Percentiles rank a stretch among this genome's conserved stretches.
Conservation (phyloP, 2,329 filamentous ascomycete species). For the Sclerotinia nivalis region DNA sequence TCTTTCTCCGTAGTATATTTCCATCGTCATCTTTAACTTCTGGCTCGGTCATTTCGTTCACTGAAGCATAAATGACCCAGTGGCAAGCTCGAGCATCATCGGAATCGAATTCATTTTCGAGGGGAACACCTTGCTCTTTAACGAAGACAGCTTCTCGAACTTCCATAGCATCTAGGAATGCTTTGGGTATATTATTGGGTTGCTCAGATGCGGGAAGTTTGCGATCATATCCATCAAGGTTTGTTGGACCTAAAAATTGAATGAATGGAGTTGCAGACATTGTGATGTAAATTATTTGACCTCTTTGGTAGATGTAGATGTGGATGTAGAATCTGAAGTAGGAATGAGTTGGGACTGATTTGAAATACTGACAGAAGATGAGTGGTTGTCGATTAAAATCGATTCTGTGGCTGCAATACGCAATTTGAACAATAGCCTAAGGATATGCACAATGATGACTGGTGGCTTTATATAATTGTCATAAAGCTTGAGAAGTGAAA, state of each 20-base stretch:
- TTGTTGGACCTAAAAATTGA: constrained; percentile 45
- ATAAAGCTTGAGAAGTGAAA: not conserved
- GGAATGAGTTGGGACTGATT: not conserved
- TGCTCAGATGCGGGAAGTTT: constrained; percentile 48
- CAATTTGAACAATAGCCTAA: not conserved
- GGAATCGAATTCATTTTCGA: constrained; percentile 73
- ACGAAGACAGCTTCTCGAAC: constrained; percentile 64
- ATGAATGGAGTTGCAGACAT: constrained; percentile 38
- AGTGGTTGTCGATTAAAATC: not conserved
- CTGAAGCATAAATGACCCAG: constrained; percentile 75
- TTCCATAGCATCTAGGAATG: constrained; percentile 65
- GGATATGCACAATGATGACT: constrained; percentile 5
- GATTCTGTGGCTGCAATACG: not conserved
- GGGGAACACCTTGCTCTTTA: constrained; percentile 56
- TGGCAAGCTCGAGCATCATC: constrained; percentile 81
- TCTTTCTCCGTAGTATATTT: constrained; percentile 46
- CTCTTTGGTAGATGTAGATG: not conserved
- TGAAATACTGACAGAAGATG: not conserved
- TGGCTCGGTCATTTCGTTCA: constrained; percentile 50
- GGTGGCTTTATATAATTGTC: constrained; percentile 1
- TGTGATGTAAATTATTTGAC: not conserved
- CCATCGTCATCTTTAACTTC: constrained; percentile 49
- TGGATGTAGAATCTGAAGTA: not conserved
- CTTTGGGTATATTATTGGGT: constrained; percentile 48
- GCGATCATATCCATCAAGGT: constrained; percentile 51